Conservation (phyloP, 2,329 filamentous ascomycete species). For the Pseudogymnoascus sp. region DNA sequence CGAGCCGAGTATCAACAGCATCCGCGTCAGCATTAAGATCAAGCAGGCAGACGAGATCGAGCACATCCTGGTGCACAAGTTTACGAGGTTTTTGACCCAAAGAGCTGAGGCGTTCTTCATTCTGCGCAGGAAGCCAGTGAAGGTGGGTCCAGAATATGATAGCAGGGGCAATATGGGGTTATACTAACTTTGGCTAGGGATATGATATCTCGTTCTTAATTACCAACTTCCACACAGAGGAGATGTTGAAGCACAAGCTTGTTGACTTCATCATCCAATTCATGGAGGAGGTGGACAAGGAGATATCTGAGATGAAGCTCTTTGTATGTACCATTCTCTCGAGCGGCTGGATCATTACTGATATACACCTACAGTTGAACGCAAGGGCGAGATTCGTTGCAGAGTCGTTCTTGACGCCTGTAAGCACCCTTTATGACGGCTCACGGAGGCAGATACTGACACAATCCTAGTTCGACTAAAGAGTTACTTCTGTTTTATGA, state of each 20-base stretch:
- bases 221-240: conserved; percentile 97
- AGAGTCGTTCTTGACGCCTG: conserved; percentile 94
- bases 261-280: conserved; percentile 99
- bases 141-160: conserved; percentile 47
- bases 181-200: conserved; percentile 48
- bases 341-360: conserved; percentile 9
- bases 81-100: conserved; percentile 92
- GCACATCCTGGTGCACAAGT: conserved; percentile 96
- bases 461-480: not conserved
- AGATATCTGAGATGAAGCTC: conserved; percentile 99
- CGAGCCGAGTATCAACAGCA: conserved; percentile 93
- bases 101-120: conserved; percentile 97
- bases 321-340: conserved; percentile 61
- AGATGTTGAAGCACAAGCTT: conserved; percentile 98
- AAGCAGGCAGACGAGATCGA: conserved; percentile 99
- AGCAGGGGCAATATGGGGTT: not conserved
- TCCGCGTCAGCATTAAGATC: conserved; percentile 96
- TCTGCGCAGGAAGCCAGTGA: conserved; percentile 85
- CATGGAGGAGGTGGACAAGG: conserved; percentile 99
- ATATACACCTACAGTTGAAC: conserved; percentile 62
- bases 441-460: not conserved
- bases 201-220: conserved; percentile 99
- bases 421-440: conserved; percentile 34
- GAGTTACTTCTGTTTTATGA: not conserved
- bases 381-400: conserved; percentile 94